These are phyloP conservation scores for Hirsutella thompsonii DNA, from an alignment of 2,329 filamentous ascomycete genomes.

Conservation along the genomic window DNA sequence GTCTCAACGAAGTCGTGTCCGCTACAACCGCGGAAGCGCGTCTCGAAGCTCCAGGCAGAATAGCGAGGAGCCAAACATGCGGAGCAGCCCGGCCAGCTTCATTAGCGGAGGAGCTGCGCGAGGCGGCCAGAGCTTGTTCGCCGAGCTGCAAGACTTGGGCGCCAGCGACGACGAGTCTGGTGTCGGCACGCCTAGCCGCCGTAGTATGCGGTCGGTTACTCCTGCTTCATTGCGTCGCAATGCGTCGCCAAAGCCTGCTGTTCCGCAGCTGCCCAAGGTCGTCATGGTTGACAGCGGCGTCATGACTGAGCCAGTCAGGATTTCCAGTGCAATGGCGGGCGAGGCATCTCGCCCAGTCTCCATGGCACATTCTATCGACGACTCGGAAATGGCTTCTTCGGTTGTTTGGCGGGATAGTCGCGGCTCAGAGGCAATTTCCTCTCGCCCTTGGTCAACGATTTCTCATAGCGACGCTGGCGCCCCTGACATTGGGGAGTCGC, in stretches of 20 bases:
- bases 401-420: constrained; percentile 13
- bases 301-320: constrained; percentile 46
- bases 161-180: constrained; percentile 62
- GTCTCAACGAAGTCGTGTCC: constrained; percentile 59
- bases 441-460: constrained; percentile 31
- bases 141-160: constrained; percentile 73
- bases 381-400: constrained; percentile 11
- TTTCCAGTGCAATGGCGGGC: constrained; percentile 11
- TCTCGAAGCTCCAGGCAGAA: constrained; percentile 46
- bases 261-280: constrained; percentile 36
- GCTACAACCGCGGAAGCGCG: constrained; percentile 50
- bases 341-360: constrained; percentile 22
- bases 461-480: constrained; percentile 42
- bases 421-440: constrained; percentile 13
- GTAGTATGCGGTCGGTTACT: constrained; percentile 31
- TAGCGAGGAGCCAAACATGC: constrained; percentile 44
- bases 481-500: constrained; percentile 34
- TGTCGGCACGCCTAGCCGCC: constrained; percentile 41
- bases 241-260: constrained; percentile 30
- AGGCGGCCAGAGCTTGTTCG: constrained; percentile 68
- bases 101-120: constrained; percentile 39
- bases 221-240: constrained; percentile 32
- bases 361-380: constrained; percentile 26
- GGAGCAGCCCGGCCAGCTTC: constrained; percentile 47
- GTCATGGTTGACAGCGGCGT: constrained; percentile 47